Conservation (phyloP, 495 filamentous ascomycete genomes). For the Penicillium coprophilum region DNA sequence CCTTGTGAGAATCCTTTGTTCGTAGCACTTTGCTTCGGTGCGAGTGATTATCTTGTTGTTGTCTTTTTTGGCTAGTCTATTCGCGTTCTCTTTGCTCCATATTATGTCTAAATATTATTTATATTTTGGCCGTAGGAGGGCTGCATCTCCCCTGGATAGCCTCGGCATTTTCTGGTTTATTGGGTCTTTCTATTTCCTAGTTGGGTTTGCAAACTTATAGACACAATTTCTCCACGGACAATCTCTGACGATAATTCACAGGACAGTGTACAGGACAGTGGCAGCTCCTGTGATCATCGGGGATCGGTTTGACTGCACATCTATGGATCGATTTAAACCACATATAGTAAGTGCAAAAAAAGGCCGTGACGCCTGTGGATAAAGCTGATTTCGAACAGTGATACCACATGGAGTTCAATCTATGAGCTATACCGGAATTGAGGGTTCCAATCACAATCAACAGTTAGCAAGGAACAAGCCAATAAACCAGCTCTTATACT, state of each 20-base stretch:
- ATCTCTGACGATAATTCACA: neutral
- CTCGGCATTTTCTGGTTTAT: neutral
- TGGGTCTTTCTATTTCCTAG: neutral
- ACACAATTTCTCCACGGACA: neutral
- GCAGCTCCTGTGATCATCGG: neutral
- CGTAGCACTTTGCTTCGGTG: neutral
- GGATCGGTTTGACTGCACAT: neutral
- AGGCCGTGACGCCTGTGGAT: neutral
- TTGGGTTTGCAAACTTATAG: neutral
- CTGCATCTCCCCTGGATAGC: neutral
- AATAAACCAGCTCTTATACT: neutral
- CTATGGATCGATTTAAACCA: neutral
- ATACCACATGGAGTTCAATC: neutral
- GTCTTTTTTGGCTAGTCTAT: neutral
- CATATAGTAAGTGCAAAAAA: neutral
- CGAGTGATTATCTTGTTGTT: neutral
- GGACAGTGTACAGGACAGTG: neutral
- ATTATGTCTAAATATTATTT: conserved; percentile 1
- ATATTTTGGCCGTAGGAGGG: neutral
- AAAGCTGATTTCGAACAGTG: neutral
- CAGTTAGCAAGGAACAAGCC: neutral
- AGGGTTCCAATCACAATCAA: conserved; percentile 31
- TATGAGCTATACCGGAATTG: conserved; percentile 44
- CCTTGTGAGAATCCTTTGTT: neutral
- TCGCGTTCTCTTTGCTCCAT: neutral